Evolutionary conservation across 441 rosid genomes (phyloP).

Genomic region (Euphorbia corollata): DNA sequence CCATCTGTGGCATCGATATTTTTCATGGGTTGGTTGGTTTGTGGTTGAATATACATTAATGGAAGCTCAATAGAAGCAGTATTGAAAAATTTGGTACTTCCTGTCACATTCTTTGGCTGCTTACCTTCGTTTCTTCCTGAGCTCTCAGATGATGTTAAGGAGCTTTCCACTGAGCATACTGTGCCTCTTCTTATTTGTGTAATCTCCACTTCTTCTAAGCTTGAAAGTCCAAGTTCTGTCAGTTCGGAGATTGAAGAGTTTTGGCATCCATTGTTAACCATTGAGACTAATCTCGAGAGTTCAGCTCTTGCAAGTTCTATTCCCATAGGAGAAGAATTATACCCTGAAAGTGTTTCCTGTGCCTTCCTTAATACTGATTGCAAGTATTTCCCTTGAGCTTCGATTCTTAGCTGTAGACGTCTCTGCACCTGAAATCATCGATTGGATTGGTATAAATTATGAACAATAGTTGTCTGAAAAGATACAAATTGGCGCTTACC

Average conservation of each 20-base stretch:
- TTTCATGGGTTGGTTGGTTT: conserved; percentile 40
- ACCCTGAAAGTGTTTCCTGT: conserved; percentile 79
- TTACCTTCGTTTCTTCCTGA: conserved; percentile 44
- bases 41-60: conserved; percentile 47
- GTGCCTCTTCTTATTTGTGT: conserved; percentile 32
- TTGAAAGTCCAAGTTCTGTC: conserved; percentile 48
- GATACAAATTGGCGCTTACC: conserved; percentile 31
- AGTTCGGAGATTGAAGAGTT: conserved; percentile 65
- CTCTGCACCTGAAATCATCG: conserved; percentile 69
- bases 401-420: conserved; percentile 90
- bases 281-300: conserved; percentile 60
- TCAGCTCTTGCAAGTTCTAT: conserved; percentile 64
- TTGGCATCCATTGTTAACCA: conserved; percentile 49
- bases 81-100: conserved; percentile 19
- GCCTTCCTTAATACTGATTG: conserved; percentile 78
- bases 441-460: conserved; percentile 13
- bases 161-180: conserved; percentile 68
- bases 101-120: conserved; percentile 22
- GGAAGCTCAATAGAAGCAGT: conserved; percentile 42
- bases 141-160: conserved; percentile 80
- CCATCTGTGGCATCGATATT: conserved; percentile 38
- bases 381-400: conserved; percentile 93
- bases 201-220: conserved; percentile 28
- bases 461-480: not conserved
- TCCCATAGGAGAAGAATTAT: conserved; percentile 49